Conservation (phyloP, 805 yeast genomes). For the Wickerhamiella azyma region DNA sequence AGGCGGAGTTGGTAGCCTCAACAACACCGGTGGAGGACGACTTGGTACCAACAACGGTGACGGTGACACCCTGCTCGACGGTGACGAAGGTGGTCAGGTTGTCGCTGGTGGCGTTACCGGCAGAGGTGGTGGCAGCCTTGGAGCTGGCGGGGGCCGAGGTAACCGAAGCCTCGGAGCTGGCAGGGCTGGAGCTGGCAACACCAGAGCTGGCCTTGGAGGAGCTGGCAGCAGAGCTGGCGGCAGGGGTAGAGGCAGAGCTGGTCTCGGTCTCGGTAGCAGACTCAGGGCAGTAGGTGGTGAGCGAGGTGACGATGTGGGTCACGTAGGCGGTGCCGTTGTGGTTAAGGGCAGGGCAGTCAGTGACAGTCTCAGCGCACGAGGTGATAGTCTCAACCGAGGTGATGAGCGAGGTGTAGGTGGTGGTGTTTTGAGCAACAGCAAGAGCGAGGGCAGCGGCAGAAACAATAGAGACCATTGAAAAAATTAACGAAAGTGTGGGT, state of each 20-base stretch:
- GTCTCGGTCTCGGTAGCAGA: slow-evolving; percentile 8
- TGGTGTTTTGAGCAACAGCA: slow-evolving; percentile 26
- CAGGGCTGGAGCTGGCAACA: too few species aligned
- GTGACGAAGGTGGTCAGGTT: slow-evolving; percentile 9
- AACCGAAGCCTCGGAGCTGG: too few species aligned
- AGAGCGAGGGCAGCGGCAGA: slow-evolving; percentile 22
- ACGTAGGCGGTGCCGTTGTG: slow-evolving; percentile 18
- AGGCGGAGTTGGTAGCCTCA: slow-evolving; percentile 9
- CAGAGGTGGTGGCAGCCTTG: slow-evolving; percentile 12
- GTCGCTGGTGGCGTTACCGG: slow-evolving; percentile 8
- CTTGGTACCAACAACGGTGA: slow-evolving; percentile 15
- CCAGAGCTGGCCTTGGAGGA: too few species aligned
- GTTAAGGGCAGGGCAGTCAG: slow-evolving; percentile 12
- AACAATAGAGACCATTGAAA: slow-evolving; percentile 15
- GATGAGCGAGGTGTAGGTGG: slow-evolving; percentile 17
- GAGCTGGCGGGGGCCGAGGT: slow-evolving; percentile 13
- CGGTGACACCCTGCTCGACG: slow-evolving; percentile 17
- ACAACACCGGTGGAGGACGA: slow-evolving; percentile 11
- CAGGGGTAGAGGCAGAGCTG: slow-evolving; percentile 4
- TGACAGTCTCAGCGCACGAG: slow-evolving; percentile 24
- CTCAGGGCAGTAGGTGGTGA: slow-evolving; percentile 32
- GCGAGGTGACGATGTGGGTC: slow-evolving; percentile 29
- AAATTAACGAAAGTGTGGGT: slow-evolving; percentile 4
- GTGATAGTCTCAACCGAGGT: slow-evolving; percentile 37
- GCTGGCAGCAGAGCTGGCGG: slow-evolving; percentile 11